A percentile compares a stretch with the other conserved stretches of the same genome.
Conservation (phyloP, 371 early-diverging fungal genomes). For the Umbelopsis sp. region DNA sequence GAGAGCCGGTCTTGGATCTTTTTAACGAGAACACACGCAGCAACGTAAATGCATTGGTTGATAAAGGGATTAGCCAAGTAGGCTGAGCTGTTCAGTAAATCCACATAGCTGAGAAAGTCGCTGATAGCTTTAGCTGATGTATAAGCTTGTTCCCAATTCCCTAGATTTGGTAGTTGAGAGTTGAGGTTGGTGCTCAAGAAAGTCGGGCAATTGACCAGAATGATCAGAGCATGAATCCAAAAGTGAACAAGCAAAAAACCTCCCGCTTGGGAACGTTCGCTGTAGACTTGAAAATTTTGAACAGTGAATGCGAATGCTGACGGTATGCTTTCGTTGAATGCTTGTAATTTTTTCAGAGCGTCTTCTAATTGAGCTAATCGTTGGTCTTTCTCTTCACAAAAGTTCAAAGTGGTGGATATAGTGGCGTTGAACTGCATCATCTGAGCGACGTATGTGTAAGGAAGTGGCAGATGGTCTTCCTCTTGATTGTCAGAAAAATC, state of each 20-base stretch:
- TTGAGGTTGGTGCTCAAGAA: constrained; percentile 3
- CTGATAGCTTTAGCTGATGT: constrained; percentile 1
- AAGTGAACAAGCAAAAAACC: constrained; percentile 4
- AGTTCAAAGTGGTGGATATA: background rate
- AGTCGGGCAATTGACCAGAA: constrained; percentile 10
- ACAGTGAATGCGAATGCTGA: background rate
- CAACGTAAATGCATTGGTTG: constrained; percentile 11
- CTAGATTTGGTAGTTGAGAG: constrained; percentile 8
- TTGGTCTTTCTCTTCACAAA: constrained; percentile 9
- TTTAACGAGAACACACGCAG: constrained; percentile 3
- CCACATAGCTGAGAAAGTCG: constrained; percentile 12
- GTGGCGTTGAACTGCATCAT: constrained; percentile 4
- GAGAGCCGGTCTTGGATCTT: background rate
- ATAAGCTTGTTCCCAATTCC: constrained; percentile 8
- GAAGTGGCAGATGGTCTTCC: background rate
- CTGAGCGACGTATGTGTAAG: constrained; percentile 6
- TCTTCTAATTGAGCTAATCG: background rate
- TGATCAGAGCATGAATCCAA: constrained; percentile 12
- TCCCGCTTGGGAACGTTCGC: background rate
- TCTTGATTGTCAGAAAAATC: background rate
- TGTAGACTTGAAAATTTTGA: constrained; percentile 10
- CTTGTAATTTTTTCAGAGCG: background rate
- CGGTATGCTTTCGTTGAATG: background rate
- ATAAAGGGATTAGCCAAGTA: constrained; percentile 8
- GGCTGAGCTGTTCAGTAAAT: constrained; percentile 7